Base-by-base conservation (phyloP, 1,284 basidiomycete genomes). In the Hymenochaete sp. region DNA sequence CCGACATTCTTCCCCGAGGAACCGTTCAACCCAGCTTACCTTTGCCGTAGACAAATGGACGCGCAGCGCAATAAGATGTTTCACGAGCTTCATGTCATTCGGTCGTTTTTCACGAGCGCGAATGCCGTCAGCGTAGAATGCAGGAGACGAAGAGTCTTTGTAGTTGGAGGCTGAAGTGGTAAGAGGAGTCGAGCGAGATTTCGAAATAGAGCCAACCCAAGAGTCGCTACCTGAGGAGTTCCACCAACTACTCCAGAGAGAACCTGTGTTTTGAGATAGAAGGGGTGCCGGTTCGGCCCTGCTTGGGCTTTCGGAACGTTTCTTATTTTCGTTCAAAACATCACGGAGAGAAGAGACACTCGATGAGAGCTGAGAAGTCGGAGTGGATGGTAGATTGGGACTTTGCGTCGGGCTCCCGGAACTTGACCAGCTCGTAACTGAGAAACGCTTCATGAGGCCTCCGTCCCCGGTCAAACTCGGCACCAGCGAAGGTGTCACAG, bases 41-140 rank as follows among this genome's bases (percentile, higher is more conserved):
- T 82, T 82, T 0, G 84, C 86, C 0, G 89, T 93, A 3, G 89
- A 87, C 1, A 95, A 67, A 55, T 90, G 84, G 0, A 93, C 84
- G 2, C 91, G 78, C n/a, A 96, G 66, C 1, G 82, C 80, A 33
- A 92, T 83, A 1, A 95, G 67, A 54, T 87, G 80, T 57, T 88
- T 92, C 49, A 77, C 72, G 18, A 91, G 69, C 53, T 75, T 78
- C 38, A 73, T 64, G 52, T 82, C 78, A 9, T 67, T 62, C 3
- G 69, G 56, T 55, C 72, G 80, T n/a, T n/a, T n/a, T n/a, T n/a
- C n/a, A 37, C 66, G 67, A 16, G 60, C 67, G 47, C 70, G 71
- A 44, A 87, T 65, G 11, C 67, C 65, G 44, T 79, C 73, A 28
- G 79, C 75, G 57, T 82, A 85, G 63, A 68, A 77, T 59, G 67